Conservation (phyloP, 345 rosid genomes). For the Pugionium dolabratum region DNA sequence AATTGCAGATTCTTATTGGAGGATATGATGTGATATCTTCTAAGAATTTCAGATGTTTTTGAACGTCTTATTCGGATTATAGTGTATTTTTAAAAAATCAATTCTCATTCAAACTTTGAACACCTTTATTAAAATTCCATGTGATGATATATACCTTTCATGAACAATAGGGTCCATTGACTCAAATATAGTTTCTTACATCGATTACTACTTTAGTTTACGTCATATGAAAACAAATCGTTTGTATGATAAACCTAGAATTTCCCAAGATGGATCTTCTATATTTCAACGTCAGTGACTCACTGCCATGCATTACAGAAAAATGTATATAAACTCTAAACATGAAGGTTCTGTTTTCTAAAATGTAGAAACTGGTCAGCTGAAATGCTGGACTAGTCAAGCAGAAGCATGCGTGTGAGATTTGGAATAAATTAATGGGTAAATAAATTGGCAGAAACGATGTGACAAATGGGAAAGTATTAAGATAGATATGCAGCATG, state of each 20-base stretch:
- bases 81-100: too few species aligned
- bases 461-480: slow-evolving; percentile 30
- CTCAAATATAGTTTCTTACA: slow-evolving; percentile 24
- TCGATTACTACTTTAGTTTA: slow-evolving; percentile 28
- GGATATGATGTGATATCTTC: slow-evolving; percentile 34
- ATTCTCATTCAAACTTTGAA: slow-evolving; percentile 24
- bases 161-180: slow-evolving; percentile 34
- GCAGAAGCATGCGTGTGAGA: slow-evolving; percentile 30
- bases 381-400: slow-evolving; percentile 17
- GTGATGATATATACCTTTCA: slow-evolving; percentile 41
- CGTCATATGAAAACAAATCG: not conserved
- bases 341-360: too few species aligned
- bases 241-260: too few species aligned
- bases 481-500: slow-evolving; percentile 29
- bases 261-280: too few species aligned
- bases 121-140: slow-evolving; percentile 30
- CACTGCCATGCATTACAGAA: too few species aligned
- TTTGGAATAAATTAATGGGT: slow-evolving; percentile 19
- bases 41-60: slow-evolving; percentile 18
- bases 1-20: slow-evolving; percentile 15
- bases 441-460: slow-evolving; percentile 14
- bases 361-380: not conserved
- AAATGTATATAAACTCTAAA: too few species aligned
- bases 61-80: slow-evolving; percentile 30
- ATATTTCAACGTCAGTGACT: too few species aligned